Percentiles rank a stretch among this genome's conserved stretches.
phyloP scores from a whole-genome alignment of 2,329 filamentous ascomycete species.

The Geosmithia flava region DNA sequence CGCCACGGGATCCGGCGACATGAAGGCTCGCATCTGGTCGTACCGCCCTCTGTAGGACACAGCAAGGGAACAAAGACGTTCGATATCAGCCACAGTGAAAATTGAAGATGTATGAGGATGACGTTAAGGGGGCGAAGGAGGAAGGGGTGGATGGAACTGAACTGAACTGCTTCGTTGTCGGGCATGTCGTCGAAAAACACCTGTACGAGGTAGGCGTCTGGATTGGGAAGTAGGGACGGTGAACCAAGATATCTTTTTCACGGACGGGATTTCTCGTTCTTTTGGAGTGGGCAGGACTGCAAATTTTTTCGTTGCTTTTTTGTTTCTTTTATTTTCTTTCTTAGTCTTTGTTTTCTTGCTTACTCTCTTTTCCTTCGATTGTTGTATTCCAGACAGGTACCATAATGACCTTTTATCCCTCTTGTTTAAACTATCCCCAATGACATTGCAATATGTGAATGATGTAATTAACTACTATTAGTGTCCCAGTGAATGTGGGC shows the following conservation, averaged over 20 bases:
- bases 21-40: constrained; percentile 96
- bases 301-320: background rate
- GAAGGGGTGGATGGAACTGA: background rate
- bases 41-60: constrained; percentile 38
- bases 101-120: background rate
- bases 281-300: background rate
- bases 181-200: background rate
- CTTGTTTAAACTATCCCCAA: background rate
- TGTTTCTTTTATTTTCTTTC: background rate
- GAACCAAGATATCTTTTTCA: background rate
- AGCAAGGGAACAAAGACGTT: background rate
- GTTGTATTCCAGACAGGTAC: background rate
- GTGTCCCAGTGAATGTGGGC: too few species aligned
- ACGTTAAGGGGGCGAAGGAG: background rate
- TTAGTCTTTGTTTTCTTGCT: constrained; percentile 4
- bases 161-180: background rate
- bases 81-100: too few species aligned
- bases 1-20: constrained; percentile 92
- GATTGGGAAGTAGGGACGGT: background rate
- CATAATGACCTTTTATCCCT: background rate
- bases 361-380: background rate
- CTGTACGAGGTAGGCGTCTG: background rate
- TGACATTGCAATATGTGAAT: background rate
- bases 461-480: too few species aligned
- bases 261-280: background rate